Base-by-base conservation (phyloP, 2,329 filamentous ascomycete genomes). In the Penicillium nordicum region DNA sequence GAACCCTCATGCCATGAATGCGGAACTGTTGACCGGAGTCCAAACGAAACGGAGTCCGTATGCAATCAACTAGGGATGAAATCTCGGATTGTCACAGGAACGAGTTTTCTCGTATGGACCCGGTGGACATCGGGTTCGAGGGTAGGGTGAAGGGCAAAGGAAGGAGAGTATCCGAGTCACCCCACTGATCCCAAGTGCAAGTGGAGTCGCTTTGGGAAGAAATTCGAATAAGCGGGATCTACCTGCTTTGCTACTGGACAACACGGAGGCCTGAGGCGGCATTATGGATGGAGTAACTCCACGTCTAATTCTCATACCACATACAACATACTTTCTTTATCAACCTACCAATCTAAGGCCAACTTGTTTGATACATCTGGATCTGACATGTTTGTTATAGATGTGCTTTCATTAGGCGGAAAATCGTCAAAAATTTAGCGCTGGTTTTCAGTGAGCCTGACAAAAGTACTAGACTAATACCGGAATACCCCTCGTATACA, bases 141-240 rank as follows among this genome's bases (percentile, higher is more conserved):
- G 16, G 38, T 36, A 41, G 21, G 36, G 30, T 18, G 10, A 23
- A 16, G 34, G 12, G n/a, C n/a, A 37, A 27, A 56, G 63, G 64
- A 60, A 66, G 34, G 18, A 47, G 16, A 50, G 27, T 46, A 62
- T 59, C 64, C 64, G 62, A 55, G 55, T 66, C 64, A 65, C 59
- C 59, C 63, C 63, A 66, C 60, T 52, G 18, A 52, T 29, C 2
- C 40, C 57, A 54, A 37, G n/a, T 40, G 52, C 30, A 63, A 40
- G 34, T 49, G 44, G 34, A 45, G 18, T 45, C 30, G 11, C 23
- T 9, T 50, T 36, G 16, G 46, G 50, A 23, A 29, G 34, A 29
- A 40, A 41, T 23, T 37, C 36, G 36, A 49, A 55, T 62, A 55
- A 61, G 58, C 57, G 47, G 50, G 41, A 58, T 58, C 61, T 57